Base-by-base conservation (phyloP, 345 rosid genomes). In the Pistacia integerrima region DNA sequence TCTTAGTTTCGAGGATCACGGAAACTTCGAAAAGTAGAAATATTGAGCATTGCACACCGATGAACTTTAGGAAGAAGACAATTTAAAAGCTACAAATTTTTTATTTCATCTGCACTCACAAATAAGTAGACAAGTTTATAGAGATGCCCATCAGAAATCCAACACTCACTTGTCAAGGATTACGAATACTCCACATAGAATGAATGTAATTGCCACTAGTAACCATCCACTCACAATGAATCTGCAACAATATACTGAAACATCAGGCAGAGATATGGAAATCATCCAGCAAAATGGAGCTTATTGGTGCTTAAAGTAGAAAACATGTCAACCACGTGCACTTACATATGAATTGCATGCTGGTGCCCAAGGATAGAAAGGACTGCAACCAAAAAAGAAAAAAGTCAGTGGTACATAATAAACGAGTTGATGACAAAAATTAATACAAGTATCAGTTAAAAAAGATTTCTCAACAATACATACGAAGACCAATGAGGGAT, bases 171-270 rank as follows among this genome's bases (percentile, higher is more conserved):
- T 93, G 90, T 89, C 91, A 73, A 96, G 80, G 68, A 96, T 86
- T 52, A 96, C 72, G 71, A 96, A 93, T 69, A 89, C 89, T 72
- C 97, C 98, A 56, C 93, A 96, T 44, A 94, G 95, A 78, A 91
- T 78, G 82, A 93, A 94, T 65, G 97, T 93, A 72, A 91, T 77
- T 51, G 92, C 95, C 82, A 93, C 98, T 17, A 94, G 83, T 62
- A 94, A 81, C 97, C 98, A 94, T 80, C 98, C 98, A 16, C 97
- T 93, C 78, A 85, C 80, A 1, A 94, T 87, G 52, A 94, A 90
- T 88, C 97, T 94, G 86, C 82, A 85, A 72, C 3, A 48, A 81
- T 51, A 52, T 13, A 2, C n/a, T 13, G 54, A 22, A 65, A 64
- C 11, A 18, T 80, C 41, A 77, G 81, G 65, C 38, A 69, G 22